Base-by-base conservation (phyloP, 2,329 filamentous ascomycete species). In the Xylariales sp. region DNA sequence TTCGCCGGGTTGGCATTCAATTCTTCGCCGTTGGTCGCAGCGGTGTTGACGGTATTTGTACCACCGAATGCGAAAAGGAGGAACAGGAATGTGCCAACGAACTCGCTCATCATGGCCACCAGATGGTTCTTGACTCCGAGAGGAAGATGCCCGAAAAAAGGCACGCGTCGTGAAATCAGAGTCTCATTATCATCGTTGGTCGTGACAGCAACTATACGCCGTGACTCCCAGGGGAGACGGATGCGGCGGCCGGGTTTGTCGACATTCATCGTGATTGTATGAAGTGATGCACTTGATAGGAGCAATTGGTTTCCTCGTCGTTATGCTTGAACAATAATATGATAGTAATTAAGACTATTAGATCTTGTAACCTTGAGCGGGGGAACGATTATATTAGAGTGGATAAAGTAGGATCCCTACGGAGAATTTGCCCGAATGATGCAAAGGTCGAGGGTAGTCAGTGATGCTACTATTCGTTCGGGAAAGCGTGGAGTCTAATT, bases 41-140 rank as follows among this genome's bases (percentile, higher is more conserved):
- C 10, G 27, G 22, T 15, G 34, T 39, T 24, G 37, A 36, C 31
- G 31, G 64, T 60, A 40, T 61, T 55, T 5, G 62, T 64, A 4
- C 62, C 63, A 4, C 60, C 57, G 43, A 68, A 68, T 37, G 64
- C 62, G 42, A 68, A 65, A 53, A 68, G 66, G 35, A 68, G 59
- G 43, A 68, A 68, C 54, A 66, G 59, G n/a, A 63, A 61, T 3
- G 64, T 68, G 28, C 64, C 64, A 12, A 65, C 58, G 4, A 68
- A 56, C 48, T 68, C 64, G 33, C 61, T 59, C 6, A 40, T 33
- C 31, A 54, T 51, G 37, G 38, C 38, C 11, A 40, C 38, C 16
- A 39, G 28, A 19, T 39, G 25, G 27, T 39, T 31, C 37, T 39
- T 29, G 15, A 19, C 25, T 6, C n/a, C 37, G 35, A 21, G 21